phyloP scores from a whole-genome alignment of 2,329 filamentous ascomycete species.

The Cercospora zeina region DNA sequence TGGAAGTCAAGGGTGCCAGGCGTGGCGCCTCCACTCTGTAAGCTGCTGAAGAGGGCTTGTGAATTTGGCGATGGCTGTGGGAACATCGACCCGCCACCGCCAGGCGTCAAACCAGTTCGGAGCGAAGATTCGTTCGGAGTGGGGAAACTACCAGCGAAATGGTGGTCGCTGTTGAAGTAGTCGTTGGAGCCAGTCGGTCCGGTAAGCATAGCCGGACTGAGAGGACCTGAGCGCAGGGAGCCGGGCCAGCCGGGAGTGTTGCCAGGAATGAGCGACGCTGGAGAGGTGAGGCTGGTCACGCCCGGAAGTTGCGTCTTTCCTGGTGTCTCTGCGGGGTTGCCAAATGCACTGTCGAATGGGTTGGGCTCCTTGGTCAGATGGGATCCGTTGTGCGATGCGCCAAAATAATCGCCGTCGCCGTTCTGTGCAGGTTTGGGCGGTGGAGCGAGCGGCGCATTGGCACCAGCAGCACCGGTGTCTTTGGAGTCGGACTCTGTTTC shows the following conservation, averaged over 20 bases:
- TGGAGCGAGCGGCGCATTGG: slow-evolving; percentile 54
- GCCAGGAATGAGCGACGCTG: slow-evolving; percentile 75
- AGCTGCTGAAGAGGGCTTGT: slow-evolving; percentile 74
- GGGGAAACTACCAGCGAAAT: slow-evolving; percentile 80
- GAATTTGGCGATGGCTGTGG: slow-evolving; percentile 85
- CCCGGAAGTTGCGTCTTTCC: slow-evolving; percentile 79
- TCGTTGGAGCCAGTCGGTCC: slow-evolving; percentile 71
- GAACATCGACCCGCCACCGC: slow-evolving; percentile 96
- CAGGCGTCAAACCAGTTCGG: slow-evolving; percentile 86
- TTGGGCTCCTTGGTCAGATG: slow-evolving; percentile 81
- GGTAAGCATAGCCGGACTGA: slow-evolving; percentile 96
- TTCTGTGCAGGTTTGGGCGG: slow-evolving; percentile 51
- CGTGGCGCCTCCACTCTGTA: slow-evolving; percentile 79
- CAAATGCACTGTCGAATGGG: slow-evolving; percentile 95
- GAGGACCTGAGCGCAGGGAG: slow-evolving; percentile 83
- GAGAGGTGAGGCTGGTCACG: slow-evolving; percentile 87
- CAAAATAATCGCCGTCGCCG: slow-evolving; percentile 55
- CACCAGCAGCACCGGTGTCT: slow-evolving; percentile 40
- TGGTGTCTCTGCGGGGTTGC: slow-evolving; percentile 71
- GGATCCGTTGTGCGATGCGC: slow-evolving; percentile 44
- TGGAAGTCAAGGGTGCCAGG: slow-evolving; percentile 93
- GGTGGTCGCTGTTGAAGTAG: slow-evolving; percentile 74
- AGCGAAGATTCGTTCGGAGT: slow-evolving; percentile 96
- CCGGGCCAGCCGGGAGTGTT: slow-evolving; percentile 78
- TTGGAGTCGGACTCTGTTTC: slow-evolving; percentile 33